Conservation (phyloP, 176 grass and related monocot genomes). For the Hordeum vulgare region DNA sequence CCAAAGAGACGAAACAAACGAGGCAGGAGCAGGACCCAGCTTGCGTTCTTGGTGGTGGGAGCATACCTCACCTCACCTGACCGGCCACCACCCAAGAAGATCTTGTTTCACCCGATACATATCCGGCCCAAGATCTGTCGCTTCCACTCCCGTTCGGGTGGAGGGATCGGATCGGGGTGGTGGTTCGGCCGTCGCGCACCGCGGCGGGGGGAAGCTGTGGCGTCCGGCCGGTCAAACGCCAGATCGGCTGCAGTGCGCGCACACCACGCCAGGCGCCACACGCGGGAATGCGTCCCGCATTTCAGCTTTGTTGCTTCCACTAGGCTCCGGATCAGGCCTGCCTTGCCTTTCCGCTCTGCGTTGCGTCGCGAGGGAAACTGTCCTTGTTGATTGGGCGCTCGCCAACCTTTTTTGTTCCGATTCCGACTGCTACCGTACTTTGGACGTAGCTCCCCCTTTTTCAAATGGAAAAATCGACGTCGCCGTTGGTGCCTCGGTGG, state of each 20-base stretch:
- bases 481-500: background rate
- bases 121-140: background rate
- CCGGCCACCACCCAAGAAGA: background rate
- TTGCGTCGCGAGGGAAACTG: background rate
- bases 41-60: background rate
- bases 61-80: background rate
- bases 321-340: background rate
- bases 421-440: background rate
- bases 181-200: constrained; percentile 3
- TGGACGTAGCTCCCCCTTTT: background rate
- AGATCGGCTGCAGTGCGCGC: background rate
- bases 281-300: background rate
- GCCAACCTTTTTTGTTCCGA: background rate
- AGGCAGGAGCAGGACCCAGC: background rate
- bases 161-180: background rate
- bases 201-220: background rate
- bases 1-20: background rate
- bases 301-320: background rate
- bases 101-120: background rate
- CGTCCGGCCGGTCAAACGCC: background rate
- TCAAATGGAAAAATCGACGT: background rate
- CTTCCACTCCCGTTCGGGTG: background rate
- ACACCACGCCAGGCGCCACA: background rate
- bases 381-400: constrained; percentile 11
- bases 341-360: background rate